Conservation (phyloP, 352 stramenopile genomes). For the Pythium rishiriense region DNA sequence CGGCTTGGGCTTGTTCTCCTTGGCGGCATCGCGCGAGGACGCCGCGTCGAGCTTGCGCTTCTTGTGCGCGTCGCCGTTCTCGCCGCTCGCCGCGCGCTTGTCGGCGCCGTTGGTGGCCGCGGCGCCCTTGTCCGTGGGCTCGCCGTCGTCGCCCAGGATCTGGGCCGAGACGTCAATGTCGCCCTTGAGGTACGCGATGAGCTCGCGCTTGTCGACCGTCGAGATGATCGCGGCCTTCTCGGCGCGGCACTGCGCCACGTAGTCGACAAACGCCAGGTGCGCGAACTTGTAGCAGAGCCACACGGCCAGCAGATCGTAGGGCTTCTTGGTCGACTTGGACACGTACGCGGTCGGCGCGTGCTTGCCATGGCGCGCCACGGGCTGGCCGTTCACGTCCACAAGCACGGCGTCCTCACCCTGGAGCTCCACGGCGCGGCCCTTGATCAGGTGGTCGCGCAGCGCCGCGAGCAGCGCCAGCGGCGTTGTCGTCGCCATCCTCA, state of each 20-base stretch:
- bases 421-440: constrained; percentile 53
- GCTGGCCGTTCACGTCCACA: constrained; percentile 45
- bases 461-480: constrained; percentile 38
- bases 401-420: constrained; percentile 69
- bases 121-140: constrained; percentile 12
- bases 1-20: constrained; percentile 40
- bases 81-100: constrained; percentile 12
- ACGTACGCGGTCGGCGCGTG: constrained; percentile 73
- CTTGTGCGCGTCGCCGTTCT: constrained; percentile 22
- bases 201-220: constrained; percentile 87
- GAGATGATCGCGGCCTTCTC: constrained; percentile 83
- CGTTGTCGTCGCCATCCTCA: not conserved
- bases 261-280: constrained; percentile 75
- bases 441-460: constrained; percentile 76
- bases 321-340: constrained; percentile 80
- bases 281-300: constrained; percentile 82
- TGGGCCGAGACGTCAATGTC: constrained; percentile 81
- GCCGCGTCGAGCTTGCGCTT: constrained; percentile 30
- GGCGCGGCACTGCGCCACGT: constrained; percentile 79
- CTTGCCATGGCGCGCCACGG: constrained; percentile 56
- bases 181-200: constrained; percentile 81
- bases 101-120: not conserved
- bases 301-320: constrained; percentile 81
- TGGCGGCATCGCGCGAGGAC: constrained; percentile 28
- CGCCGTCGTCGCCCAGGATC: constrained; percentile 42